A percentile compares a stretch with the other conserved stretches of the same genome.
These are phyloP conservation scores for Onygenales sp. DNA, from an alignment of 2,329 filamentous ascomycete genomes.

Conservation along the genomic window DNA sequence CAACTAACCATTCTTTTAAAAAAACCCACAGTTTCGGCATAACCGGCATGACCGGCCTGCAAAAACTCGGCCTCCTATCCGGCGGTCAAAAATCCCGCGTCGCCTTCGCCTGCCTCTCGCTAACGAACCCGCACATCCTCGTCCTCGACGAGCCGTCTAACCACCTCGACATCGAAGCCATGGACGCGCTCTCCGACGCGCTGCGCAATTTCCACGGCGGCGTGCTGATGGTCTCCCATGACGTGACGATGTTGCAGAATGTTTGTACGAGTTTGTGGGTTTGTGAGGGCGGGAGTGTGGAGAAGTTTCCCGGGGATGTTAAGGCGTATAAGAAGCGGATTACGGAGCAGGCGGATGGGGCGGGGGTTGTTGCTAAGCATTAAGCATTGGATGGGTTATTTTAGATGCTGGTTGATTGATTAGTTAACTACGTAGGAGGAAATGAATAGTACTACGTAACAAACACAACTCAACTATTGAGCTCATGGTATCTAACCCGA, in stretches of 20 bases:
- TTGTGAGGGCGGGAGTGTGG: conserved; percentile 84
- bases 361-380: conserved; percentile 57
- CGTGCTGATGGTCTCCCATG: conserved; percentile 97
- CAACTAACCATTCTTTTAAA: no score
- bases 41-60: conserved; percentile 90
- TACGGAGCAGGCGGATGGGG: conserved; percentile 73
- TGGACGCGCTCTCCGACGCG: conserved; percentile 86
- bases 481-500: no score
- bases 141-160: conserved; percentile 98
- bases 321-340: conserved; percentile 98
- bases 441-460: not conserved
- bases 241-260: conserved; percentile 95
- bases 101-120: conserved; percentile 88
- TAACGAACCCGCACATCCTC: conserved; percentile 91
- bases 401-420: no score
- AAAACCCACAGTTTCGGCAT: conserved; percentile 59
- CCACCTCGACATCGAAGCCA: conserved; percentile 97
- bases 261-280: conserved; percentile 95
- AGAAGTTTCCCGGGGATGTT: conserved; percentile 92
- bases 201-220: conserved; percentile 83
- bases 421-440: no score
- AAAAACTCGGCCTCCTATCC: conserved; percentile 89
- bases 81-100: conserved; percentile 98
- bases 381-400: conserved; percentile 5
- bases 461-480: no score